A percentile compares a stretch with the other conserved stretches of the same genome.
These are phyloP conservation scores for Clathrospora elynae DNA, from an alignment of 2,329 filamentous ascomycete species.

Conservation along the genomic window DNA sequence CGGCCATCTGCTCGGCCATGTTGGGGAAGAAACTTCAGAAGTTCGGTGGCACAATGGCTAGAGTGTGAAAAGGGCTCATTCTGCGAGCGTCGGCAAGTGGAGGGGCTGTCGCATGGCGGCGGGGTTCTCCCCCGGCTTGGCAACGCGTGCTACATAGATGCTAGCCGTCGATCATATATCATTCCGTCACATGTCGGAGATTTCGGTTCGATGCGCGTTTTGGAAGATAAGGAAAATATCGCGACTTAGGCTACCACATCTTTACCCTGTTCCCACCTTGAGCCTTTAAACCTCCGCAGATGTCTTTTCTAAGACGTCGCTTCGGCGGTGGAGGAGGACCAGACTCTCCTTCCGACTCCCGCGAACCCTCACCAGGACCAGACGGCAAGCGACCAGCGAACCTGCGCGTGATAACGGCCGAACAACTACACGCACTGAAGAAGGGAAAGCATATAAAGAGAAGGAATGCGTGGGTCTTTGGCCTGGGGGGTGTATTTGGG, in stretches of 20 bases:
- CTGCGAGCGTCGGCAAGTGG: constrained; percentile 10
- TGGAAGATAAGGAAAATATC: constrained; percentile 3
- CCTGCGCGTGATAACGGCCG: constrained; percentile 58
- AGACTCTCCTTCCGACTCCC: constrained; percentile 44
- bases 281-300: constrained; percentile 13
- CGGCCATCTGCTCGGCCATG: constrained; percentile 17
- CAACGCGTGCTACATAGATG: not conserved
- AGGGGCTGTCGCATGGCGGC: not conserved
- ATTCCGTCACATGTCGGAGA: constrained; percentile 20
- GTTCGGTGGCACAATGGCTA: no score
- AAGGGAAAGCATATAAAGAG: constrained; percentile 63
- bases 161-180: constrained; percentile 13
- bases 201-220: constrained; percentile 3
- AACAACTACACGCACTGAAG: constrained; percentile 57
- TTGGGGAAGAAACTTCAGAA: constrained; percentile 4
- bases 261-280: not conserved
- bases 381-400: constrained; percentile 48
- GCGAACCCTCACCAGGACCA: constrained; percentile 46
- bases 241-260: not conserved
- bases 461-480: constrained; percentile 80
- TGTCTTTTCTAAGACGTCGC: constrained; percentile 49
- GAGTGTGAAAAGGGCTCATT: not conserved
- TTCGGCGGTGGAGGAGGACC: constrained; percentile 34
- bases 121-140: constrained; percentile 11
- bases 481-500: constrained; percentile 86